Evolutionary conservation across 495 filamentous ascomycete genomes (phyloP).

Genomic region (Aspergillus indologenus): DNA sequence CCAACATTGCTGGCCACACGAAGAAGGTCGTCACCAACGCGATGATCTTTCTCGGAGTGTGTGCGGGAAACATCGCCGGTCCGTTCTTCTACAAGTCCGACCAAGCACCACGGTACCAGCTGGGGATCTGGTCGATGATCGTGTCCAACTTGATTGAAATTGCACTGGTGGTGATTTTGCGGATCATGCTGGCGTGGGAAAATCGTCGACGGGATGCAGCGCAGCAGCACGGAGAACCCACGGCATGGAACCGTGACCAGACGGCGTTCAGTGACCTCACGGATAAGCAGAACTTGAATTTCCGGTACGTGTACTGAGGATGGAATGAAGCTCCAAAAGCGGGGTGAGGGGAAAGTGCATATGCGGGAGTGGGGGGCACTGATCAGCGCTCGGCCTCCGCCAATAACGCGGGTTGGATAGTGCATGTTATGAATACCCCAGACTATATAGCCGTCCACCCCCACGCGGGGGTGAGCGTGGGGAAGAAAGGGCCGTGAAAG

Average conservation of each 20-base stretch:
- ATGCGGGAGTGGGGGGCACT: background rate
- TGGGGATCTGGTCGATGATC: conserved; percentile 56
- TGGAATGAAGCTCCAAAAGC: background rate
- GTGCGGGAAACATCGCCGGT: conserved; percentile 46
- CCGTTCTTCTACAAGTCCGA: conserved; percentile 55
- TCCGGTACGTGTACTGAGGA: conserved; percentile 25
- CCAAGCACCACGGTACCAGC: conserved; percentile 45
- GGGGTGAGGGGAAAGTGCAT: background rate
- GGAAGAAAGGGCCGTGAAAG: background rate
- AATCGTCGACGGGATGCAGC: conserved; percentile 45
- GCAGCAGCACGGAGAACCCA: conserved; percentile 21
- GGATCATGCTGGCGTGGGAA: conserved; percentile 41
- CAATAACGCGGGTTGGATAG: background rate
- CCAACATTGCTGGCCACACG: conserved; percentile 53
- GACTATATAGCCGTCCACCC: background rate
- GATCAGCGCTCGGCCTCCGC: background rate
- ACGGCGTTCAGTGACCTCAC: conserved; percentile 55
- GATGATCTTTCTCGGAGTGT: conserved; percentile 43
- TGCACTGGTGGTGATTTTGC: conserved; percentile 35
- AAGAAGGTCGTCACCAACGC: conserved; percentile 57
- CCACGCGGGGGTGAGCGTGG: conserved; percentile 4
- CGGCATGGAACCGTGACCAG: conserved; percentile 23
- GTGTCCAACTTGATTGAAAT: conserved; percentile 49
- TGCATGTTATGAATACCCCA: background rate
- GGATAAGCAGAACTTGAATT: conserved; percentile 50